Base-by-base conservation (phyloP, 768 basidiomycete genomes). In the Trametes punicea region DNA sequence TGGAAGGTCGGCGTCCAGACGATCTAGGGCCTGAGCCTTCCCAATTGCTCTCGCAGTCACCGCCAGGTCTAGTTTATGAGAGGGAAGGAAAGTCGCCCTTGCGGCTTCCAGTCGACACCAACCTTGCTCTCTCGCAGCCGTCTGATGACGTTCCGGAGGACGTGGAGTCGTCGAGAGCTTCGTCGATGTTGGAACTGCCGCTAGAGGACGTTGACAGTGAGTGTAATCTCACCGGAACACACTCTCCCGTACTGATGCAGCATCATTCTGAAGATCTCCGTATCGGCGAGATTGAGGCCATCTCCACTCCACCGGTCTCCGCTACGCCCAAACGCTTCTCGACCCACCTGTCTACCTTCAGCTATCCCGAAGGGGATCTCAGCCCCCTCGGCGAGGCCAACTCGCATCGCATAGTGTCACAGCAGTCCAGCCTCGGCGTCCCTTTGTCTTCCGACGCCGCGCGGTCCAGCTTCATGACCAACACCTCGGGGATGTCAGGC, bases 391-490 rank as follows among this genome's bases (percentile, higher is more conserved):
- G 5, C 30, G 51, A 48, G 45, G 30, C 18, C 38, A 44, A 39
- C 16, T 31, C 38, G 20, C 46, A 56, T 42, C 64, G 66, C 4
- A 52, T 66, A 57, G 52, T 61, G 16, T 64, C 67, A 1, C 47
- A 51, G 38, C 57, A 68, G 13, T 56, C 49, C 20, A 63, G 67
- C 56, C 49, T 60, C 39, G 54, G 61, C 9, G 58, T 65, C 27
- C 64, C 69, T 1, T 39, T 60, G 23, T 69, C 75, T 6, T 58
- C 74, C 5, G 68, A 71, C 30, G 64, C 67, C 29, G 46, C 74
- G 4, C 77, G 79, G 11, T 74, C 76, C 56, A 90, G 88, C 66
- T 84, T 79, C 65, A 72, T 83, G 75, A 90, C 87, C 8, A 68
- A 63, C 29, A 59, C 72, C 9, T 89, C 88, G 0, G 77, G 77